Base-by-base conservation (phyloP, 257 asterid genomes). In the Nicotiana paniculata region DNA sequence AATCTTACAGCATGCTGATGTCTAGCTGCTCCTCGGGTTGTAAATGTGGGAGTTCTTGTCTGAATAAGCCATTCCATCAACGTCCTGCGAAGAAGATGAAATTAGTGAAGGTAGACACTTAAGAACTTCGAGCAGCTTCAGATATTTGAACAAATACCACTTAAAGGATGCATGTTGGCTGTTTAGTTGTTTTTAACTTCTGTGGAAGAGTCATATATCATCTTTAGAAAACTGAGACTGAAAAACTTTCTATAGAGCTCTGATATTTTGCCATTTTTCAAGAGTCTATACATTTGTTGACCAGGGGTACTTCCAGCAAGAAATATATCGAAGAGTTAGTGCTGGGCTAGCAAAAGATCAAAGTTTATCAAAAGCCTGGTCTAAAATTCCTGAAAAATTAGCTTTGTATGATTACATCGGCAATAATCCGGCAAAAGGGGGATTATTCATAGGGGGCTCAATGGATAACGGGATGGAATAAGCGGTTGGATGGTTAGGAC, bases 21-120 rank as follows among this genome's bases (percentile, higher is more conserved):
- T 94, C 97, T 78, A 90, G 97, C 90, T 96, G 99, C 89, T 93
- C 97, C 69, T 89, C 95, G 48, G 91, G 89, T 70, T 96, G 99
- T 89, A 89, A 94, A 84, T 96, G 99, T 88, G 98, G 97, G 87
- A 84, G 83, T 88, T 85, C 93, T 51, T 96, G 98, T 85, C 83
- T 92, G 83, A 96, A 96, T 89, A 96, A 92, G 89, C 95, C 98
- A 75, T 94, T 96, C 88, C 97, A 96, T 65, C 97, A 92, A 84
- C 92, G 98, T 83, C 92, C 95, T 12, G 88, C 84, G 88, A 96
- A 94, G 90, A 93, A 94, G 97, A 88, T 96, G 97, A 93, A 91
- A 88, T 82, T 88, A 64, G 97, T 94, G 83, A 89, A 91, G 99
- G 99, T 94, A 88, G 84, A 28, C 80, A 75, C 80, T 8, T 2